Evolutionary conservation across 2,329 filamentous ascomycete species (phyloP).

Genomic region (Lasiodiplodia theobromae): DNA sequence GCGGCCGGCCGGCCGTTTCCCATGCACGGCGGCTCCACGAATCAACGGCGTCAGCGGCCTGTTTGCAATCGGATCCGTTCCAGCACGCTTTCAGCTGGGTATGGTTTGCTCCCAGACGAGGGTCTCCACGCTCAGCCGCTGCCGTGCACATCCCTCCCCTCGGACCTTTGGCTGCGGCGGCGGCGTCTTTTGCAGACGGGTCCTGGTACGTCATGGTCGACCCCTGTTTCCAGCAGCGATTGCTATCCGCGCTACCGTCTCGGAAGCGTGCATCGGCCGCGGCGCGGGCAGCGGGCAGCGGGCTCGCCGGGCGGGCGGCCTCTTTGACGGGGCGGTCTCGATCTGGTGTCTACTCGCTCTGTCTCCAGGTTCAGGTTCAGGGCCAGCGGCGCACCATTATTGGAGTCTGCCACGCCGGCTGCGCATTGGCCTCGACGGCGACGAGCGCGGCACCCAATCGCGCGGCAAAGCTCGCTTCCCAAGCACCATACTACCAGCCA

Average conservation of each 20-base stretch:
- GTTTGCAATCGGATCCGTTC: constrained; percentile 23
- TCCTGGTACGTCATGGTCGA: constrained; percentile 14
- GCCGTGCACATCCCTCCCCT: constrained; percentile 22
- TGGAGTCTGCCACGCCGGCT: constrained; percentile 25
- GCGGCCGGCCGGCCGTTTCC: constrained; percentile 2
- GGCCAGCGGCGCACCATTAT: constrained; percentile 10
- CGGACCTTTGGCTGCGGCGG: constrained; percentile 16
- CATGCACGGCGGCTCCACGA: constrained; percentile 6
- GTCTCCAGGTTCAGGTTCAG: constrained; percentile 15
- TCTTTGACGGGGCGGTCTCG: constrained; percentile 11
- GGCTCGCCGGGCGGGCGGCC: constrained; percentile 18
- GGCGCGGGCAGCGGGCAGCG: constrained; percentile 24
- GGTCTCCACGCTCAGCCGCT: constrained; percentile 23
- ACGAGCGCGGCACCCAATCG: constrained; percentile 22
- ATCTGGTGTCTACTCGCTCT: constrained; percentile 8
- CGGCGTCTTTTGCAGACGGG: constrained; percentile 1
- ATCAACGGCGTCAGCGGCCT: constrained; percentile 15
- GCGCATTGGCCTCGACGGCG: constrained; percentile 13
- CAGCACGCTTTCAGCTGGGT: constrained; percentile 8
- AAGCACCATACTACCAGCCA: neutral
- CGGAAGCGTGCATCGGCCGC: constrained; percentile 24
- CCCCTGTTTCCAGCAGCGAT: constrained; percentile 21
- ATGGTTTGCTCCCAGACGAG: constrained; percentile 13
- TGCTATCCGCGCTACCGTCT: constrained; percentile 27
- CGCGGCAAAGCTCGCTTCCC: constrained; percentile 21